Percentiles rank a stretch among this genome's conserved stretches.
These are phyloP conservation scores for Pichia cephalocereana DNA, from an alignment of 805 yeast species.

Conservation along the genomic window DNA sequence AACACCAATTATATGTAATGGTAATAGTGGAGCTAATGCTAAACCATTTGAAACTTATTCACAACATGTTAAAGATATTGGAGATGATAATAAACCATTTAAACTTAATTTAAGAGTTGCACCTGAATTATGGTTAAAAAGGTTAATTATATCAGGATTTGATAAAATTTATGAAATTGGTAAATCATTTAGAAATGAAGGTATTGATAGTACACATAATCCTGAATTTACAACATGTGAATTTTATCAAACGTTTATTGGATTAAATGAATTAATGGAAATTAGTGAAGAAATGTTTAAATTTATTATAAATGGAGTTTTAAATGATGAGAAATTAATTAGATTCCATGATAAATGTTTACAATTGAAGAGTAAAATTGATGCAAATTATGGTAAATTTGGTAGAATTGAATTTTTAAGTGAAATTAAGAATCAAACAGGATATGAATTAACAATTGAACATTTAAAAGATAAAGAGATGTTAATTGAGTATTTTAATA, in stretches of 20 bases:
- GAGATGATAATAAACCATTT: background rate
- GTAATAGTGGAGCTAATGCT: conserved; percentile 82
- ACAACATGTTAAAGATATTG: conserved; percentile 18
- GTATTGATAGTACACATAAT: conserved; percentile 86
- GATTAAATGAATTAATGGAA: conserved; percentile 55
- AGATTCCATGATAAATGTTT: conserved; percentile 18
- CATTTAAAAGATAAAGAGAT: background rate
- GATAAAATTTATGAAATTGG: conserved; percentile 87
- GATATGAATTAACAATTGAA: conserved; percentile 16
- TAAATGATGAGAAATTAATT: conserved; percentile 9
- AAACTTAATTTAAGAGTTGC: conserved; percentile 69
- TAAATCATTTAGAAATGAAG: conserved; percentile 80
- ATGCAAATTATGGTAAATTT: conserved; percentile 23
- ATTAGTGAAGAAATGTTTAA: conserved; percentile 52
- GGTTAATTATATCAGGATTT: conserved; percentile 73
- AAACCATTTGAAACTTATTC: conserved; percentile 63
- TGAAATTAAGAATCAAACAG: conserved; percentile 47
- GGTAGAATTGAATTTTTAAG: conserved; percentile 55
- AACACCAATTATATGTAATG: conserved; percentile 71
- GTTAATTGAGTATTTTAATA: background rate
- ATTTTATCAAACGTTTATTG: conserved; percentile 67
- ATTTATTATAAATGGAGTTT: conserved; percentile 29
- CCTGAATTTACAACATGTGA: conserved; percentile 92
- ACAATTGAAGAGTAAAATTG: conserved; percentile 10
- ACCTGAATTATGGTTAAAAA: conserved; percentile 91